A percentile compares a stretch with the other conserved stretches of the same genome.
Evolutionary conservation across 2,329 filamentous ascomycete genomes (phyloP).

Genomic region (Sporothrix variecibatus): DNA sequence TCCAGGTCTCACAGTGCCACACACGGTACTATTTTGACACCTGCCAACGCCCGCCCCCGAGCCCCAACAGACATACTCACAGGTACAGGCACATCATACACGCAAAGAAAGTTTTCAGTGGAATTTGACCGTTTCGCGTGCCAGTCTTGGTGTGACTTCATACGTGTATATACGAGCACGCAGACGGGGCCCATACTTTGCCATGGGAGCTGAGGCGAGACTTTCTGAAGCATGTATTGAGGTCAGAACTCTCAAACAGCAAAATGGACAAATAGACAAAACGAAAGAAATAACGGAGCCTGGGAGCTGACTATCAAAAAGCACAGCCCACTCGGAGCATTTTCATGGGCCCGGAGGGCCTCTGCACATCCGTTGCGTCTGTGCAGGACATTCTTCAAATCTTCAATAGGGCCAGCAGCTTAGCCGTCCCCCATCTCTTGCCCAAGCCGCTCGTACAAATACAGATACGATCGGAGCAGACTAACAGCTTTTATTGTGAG

Average conservation of each 20-base stretch:
- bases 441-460: background rate
- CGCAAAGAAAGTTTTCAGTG: background rate
- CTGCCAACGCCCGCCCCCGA: background rate
- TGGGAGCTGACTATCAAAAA: background rate
- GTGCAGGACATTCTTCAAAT: slow-evolving; percentile 5
- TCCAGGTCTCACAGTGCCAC: background rate
- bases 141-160: background rate
- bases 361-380: background rate
- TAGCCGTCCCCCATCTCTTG: background rate
- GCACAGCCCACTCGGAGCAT: slow-evolving; percentile 12
- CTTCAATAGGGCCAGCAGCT: background rate
- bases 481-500: background rate
- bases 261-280: slow-evolving; percentile 3
- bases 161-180: background rate
- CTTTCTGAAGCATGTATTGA: slow-evolving; percentile 1
- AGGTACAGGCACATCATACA: background rate
- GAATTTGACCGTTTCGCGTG: background rate
- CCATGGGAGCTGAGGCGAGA: slow-evolving; percentile 20
- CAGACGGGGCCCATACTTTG: background rate
- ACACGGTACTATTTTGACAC: slow-evolving; percentile 12
- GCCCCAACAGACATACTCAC: background rate
- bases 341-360: background rate
- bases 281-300: background rate
- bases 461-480: background rate
- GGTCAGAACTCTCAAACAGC: slow-evolving; percentile 1